Evolutionary conservation across 805 yeast species (phyloP), one percentile per base, ranked within the genome.

Genomic region (Candida alai): DNA sequence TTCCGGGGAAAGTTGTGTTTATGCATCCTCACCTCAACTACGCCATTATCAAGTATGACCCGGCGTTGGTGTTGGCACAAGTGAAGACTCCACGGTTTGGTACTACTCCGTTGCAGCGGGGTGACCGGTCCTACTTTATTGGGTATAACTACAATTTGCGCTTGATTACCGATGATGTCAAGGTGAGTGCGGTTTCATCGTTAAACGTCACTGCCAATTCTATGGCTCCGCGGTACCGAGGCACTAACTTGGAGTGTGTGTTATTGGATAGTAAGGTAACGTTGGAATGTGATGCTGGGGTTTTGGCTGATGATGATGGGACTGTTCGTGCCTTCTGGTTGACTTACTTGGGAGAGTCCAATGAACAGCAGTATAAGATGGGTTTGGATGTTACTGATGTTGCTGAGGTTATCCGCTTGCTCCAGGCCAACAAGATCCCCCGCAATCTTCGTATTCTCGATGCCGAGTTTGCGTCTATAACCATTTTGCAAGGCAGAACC

Each of bases 1-100:
- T 88, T 10, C 86, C 94, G 0, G 96, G 82, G 1, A 69, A 77
- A 42, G 93, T 88, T 17, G 78, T 78, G 15, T 89, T 87, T 47
- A 62, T 86, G 49, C 96, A 88, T 53, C 96, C 97, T 21, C 76
- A 85, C 23, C 85, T 82, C 47, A 88, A 88, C 46, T 88, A 83
- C 56, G 88, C 94, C 1, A 76, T 88, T 37, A 68, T 89, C 17
- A 76, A 84, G 54, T 89, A 86, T 55, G 95, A 89, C 52, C 87
- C 96, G 6, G 49, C 65, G 4, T 60, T 86, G 32, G 81, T 89
- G 11, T 54, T 72, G 15, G 89, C 95, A 2, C 83, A 82, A 26
- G 75, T 86, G 6, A 60, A 65, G 28, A 73, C 94, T 2, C 93
- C 95, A 4, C 65, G 66, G 36, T 73, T 86, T 43, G 64, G 81